Conservation (phyloP, 2,329 filamentous ascomycete genomes). For the Ascochyta rabiei region DNA sequence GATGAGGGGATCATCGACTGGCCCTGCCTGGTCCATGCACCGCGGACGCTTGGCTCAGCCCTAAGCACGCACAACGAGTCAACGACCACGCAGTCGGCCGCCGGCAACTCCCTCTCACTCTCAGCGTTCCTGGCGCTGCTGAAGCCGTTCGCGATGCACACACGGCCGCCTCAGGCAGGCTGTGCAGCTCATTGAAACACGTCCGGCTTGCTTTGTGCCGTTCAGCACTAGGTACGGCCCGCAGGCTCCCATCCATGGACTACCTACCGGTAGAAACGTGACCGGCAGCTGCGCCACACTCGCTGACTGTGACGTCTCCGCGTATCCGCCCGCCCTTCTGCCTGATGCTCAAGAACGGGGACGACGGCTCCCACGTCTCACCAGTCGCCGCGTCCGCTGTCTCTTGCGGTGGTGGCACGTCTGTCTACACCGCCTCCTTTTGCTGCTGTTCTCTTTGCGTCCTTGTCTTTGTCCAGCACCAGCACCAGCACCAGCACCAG, state of each 20-base stretch:
- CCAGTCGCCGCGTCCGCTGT: slow-evolving; percentile 1
- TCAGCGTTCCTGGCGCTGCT: too few relatives aligned
- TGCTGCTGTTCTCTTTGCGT: slow-evolving; percentile 6
- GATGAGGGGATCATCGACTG: slow-evolving; percentile 23
- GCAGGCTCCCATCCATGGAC: not conserved
- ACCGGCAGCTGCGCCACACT: slow-evolving; percentile 38
- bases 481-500: too few relatives aligned
- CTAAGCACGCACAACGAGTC: not conserved
- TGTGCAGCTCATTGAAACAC: not conserved
- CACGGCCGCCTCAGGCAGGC: not conserved
- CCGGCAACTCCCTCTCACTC: not conserved
- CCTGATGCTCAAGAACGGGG: slow-evolving; percentile 18
- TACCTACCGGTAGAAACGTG: slow-evolving; percentile 30
- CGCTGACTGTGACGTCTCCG: slow-evolving; percentile 26
- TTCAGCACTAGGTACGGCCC: not conserved
- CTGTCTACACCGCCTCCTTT: slow-evolving; percentile 13
- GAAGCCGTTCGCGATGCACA: too few relatives aligned
- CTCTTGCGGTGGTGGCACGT: slow-evolving; percentile 19
- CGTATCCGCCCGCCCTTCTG: slow-evolving; percentile 16
- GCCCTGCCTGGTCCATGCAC: slow-evolving; percentile 18
- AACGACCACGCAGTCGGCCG: not conserved
- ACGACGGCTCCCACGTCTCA: slow-evolving; percentile 5
- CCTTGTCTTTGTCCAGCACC: slow-evolving; percentile 4
- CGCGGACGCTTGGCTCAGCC: slow-evolving; percentile 12
- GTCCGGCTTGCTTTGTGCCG: not conserved